A percentile compares a stretch with the other conserved stretches of the same genome.
These are phyloP conservation scores for Taphrina flavorubra DNA, from an alignment of 1,139 yeast genomes.

Conservation along the genomic window DNA sequence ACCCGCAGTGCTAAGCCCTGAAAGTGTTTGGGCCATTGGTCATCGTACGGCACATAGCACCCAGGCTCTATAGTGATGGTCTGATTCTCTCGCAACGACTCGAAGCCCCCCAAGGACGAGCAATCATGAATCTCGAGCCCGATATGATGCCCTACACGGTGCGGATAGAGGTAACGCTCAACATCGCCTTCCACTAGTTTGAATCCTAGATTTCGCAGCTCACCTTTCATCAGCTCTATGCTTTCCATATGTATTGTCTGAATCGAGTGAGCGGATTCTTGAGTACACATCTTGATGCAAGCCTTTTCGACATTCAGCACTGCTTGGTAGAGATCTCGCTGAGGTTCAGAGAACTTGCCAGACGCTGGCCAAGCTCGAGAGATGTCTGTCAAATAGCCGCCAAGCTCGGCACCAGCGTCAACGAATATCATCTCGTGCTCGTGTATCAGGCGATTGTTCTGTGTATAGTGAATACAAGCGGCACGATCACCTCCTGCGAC, in stretches of 20 bases:
- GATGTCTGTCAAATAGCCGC: conserved; percentile 95
- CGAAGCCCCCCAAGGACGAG: conserved; percentile 42
- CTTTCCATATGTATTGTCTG: conserved; percentile 79
- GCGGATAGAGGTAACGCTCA: conserved; percentile 71
- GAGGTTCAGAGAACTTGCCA: conserved; percentile 73
- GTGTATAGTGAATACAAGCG: conserved; percentile 79
- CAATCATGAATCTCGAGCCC: conserved; percentile 69
- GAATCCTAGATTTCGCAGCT: conserved; percentile 76
- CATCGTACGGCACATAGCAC: conserved; percentile 74
- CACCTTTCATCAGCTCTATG: conserved; percentile 63
- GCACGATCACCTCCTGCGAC: conserved; percentile 79
- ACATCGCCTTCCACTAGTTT: conserved; percentile 48
- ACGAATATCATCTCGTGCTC: conserved; percentile 81
- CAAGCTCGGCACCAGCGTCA: conserved; percentile 92
- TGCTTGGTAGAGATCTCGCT: conserved; percentile 83
- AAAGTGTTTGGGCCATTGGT: conserved; percentile 75
- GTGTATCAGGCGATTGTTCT: conserved; percentile 71
- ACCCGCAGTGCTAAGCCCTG: conserved; percentile 92
- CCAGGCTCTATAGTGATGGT: conserved; percentile 96
- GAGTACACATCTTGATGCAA: conserved; percentile 73
- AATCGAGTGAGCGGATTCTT: conserved; percentile 60
- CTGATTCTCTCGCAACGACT: conserved; percentile 60
- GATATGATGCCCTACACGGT: conserved; percentile 91
- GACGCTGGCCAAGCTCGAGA: conserved; percentile 95
- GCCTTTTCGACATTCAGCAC: conserved; percentile 80